phyloP scores from a whole-genome alignment of 805 yeast genomes.

The Ogataea ganodermae region DNA sequence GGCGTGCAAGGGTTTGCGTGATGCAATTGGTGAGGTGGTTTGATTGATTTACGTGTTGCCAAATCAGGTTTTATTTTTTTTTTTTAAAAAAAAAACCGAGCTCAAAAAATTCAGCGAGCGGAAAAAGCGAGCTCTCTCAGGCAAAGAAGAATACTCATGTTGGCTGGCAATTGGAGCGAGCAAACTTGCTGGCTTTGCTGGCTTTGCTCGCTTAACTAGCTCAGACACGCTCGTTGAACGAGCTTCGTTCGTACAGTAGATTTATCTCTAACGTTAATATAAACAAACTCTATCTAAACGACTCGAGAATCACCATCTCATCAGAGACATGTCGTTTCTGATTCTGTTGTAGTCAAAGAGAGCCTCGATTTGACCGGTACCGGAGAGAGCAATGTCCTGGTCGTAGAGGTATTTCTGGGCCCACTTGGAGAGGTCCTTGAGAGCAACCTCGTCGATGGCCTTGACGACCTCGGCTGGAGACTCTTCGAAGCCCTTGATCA shows the following conservation, averaged over 20 bases:
- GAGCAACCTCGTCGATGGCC: constrained; percentile 63
- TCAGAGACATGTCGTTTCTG: constrained; percentile 87
- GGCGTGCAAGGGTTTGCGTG: neutral
- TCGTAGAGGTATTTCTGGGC: constrained; percentile 79
- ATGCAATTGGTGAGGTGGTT: too few relatives aligned
- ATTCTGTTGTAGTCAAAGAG: constrained; percentile 81
- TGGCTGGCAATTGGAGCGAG: too few relatives aligned
- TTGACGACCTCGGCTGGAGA: constrained; percentile 60
- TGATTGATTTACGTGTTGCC: constrained; percentile 5
- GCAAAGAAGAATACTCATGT: too few relatives aligned
- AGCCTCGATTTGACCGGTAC: constrained; percentile 84
- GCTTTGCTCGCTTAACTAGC: too few relatives aligned
- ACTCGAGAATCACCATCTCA: constrained; percentile 61
- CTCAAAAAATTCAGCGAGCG: too few relatives aligned
- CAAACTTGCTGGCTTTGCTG: too few relatives aligned
- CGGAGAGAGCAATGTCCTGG: constrained; percentile 80
- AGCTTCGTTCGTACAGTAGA: constrained; percentile 7
- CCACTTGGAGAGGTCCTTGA: constrained; percentile 66
- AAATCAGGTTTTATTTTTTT: neutral
- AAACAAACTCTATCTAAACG: constrained; percentile 7
- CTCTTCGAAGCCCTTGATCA: constrained; percentile 62
- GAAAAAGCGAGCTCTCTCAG: too few relatives aligned
- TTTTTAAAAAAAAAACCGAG: neutral
- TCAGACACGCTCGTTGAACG: too few relatives aligned
- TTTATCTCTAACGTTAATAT: constrained; percentile 8